Evolutionary conservation across 1,139 yeast species (phyloP).

Genomic region (Sugiyamaella grinbergsii): DNA sequence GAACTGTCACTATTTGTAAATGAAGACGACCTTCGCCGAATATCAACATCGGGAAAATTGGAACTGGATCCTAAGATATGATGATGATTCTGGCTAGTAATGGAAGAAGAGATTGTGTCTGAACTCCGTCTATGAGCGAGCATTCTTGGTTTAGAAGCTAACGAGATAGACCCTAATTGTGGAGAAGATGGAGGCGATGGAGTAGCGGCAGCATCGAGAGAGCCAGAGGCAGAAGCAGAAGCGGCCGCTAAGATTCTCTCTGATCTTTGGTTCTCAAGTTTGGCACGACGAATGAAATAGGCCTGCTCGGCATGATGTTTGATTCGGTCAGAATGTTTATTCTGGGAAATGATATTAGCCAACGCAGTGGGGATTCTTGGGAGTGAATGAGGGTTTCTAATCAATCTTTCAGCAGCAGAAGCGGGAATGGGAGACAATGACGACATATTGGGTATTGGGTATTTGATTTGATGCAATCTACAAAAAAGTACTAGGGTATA

Average conservation of each 20-base stretch:
- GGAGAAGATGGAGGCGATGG: conserved; percentile 24
- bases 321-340: conserved; percentile 33
- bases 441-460: conserved; percentile 16
- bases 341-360: conserved; percentile 29
- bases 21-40: conserved; percentile 15
- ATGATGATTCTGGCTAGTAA: not conserved
- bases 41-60: not conserved
- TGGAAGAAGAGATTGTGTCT: conserved; percentile 2
- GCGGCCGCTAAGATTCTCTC: conserved; percentile 25
- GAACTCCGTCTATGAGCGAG: conserved; percentile 13
- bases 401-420: conserved; percentile 36
- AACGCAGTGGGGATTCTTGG: conserved; percentile 35
- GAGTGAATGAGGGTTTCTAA: conserved; percentile 37
- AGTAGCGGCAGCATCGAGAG: conserved; percentile 6
- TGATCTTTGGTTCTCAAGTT: conserved; percentile 26
- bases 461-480: not conserved
- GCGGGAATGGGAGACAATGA: conserved; percentile 31
- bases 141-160: not conserved
- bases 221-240: not conserved
- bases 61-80: not conserved
- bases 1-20: conserved; percentile 1
- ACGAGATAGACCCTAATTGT: not conserved
- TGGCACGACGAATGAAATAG: conserved; percentile 23
- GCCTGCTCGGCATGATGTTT: conserved; percentile 30
- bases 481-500: not conserved